Percentiles rank a stretch among this genome's conserved stretches.
Conservation (phyloP, 768 basidiomycete genomes). For the Pulveroboletus sp. region DNA sequence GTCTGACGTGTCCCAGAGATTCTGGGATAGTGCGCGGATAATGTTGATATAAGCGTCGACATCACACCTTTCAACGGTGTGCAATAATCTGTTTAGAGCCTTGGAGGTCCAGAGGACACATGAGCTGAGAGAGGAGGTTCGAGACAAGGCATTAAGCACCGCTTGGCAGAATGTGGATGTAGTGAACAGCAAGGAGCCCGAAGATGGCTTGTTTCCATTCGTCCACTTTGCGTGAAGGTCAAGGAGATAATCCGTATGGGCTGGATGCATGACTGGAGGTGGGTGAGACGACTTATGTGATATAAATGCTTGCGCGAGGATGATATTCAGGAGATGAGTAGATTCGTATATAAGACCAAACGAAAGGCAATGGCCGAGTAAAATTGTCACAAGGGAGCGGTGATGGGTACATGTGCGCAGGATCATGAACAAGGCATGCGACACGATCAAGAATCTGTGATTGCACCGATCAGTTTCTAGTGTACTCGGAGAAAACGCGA, state of each 20-base stretch:
- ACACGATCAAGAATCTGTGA: constrained; percentile 43
- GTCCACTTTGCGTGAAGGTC: constrained; percentile 42
- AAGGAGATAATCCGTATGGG: constrained; percentile 44
- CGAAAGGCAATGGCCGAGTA: constrained; percentile 50
- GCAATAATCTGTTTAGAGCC: constrained; percentile 35
- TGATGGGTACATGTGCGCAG: constrained; percentile 42
- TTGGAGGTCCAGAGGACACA: constrained; percentile 40
- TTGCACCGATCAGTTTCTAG: constrained; percentile 2
- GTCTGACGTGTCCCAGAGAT: constrained; percentile 6
- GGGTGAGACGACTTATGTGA: constrained; percentile 19
- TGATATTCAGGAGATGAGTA: constrained; percentile 35
- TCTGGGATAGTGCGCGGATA: constrained; percentile 25
- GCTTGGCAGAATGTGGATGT: constrained; percentile 26
- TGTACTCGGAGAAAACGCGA: constrained; percentile 6
- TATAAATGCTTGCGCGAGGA: constrained; percentile 39
- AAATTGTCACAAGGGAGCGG: constrained; percentile 43
- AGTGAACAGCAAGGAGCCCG: constrained; percentile 16
- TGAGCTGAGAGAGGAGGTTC: constrained; percentile 30
- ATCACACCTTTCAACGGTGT: constrained; percentile 29
- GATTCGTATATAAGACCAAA: constrained; percentile 42
- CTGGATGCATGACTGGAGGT: constrained; percentile 39
- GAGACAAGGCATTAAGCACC: constrained; percentile 13
- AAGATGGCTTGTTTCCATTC: constrained; percentile 7
- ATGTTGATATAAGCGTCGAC: constrained; percentile 32
- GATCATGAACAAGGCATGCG: constrained; percentile 49